Conservation (phyloP, 2,329 filamentous ascomycete species). For the Monosporascus ibericus region DNA sequence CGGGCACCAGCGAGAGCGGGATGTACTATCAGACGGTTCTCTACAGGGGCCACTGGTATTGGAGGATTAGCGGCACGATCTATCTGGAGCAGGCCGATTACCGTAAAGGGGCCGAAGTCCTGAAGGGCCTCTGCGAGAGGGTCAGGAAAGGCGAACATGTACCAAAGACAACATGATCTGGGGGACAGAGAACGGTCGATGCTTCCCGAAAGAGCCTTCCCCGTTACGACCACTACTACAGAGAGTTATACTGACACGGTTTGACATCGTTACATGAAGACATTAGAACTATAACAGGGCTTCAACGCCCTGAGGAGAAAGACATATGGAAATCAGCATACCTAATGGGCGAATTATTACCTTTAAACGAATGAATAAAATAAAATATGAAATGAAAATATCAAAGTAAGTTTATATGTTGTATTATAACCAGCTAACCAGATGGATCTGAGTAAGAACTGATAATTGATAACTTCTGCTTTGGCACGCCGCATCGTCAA, state of each 20-base stretch:
- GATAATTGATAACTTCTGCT: too few relatives aligned
- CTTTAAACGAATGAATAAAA: too few relatives aligned
- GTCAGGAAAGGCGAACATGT: conserved; percentile 34
- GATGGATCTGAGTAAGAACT: too few relatives aligned
- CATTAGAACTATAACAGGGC: too few relatives aligned
- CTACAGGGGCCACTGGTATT: conserved; percentile 52
- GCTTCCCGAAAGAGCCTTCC: not conserved
- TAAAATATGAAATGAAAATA: too few relatives aligned
- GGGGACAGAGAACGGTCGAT: not conserved
- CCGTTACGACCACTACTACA: not conserved
- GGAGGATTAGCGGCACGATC: conserved; percentile 56
- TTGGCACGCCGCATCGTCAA: too few relatives aligned
- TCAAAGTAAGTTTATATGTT: too few relatives aligned
- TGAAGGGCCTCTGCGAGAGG: conserved; percentile 29
- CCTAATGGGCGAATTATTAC: too few relatives aligned
- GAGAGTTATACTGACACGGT: not conserved
- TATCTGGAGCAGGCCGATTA: conserved; percentile 61
- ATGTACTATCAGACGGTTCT: conserved; percentile 52
- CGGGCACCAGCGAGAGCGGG: conserved; percentile 34
- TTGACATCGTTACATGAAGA: too few relatives aligned
- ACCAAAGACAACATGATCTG: not conserved
- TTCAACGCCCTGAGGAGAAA: too few relatives aligned
- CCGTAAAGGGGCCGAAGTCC: conserved; percentile 15
- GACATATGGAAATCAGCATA: too few relatives aligned
- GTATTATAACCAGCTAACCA: too few relatives aligned